Evolutionary conservation across 768 basidiomycete species (phyloP), one percentile per base, ranked within the genome.

Genomic region (Serendipita vermifera): DNA sequence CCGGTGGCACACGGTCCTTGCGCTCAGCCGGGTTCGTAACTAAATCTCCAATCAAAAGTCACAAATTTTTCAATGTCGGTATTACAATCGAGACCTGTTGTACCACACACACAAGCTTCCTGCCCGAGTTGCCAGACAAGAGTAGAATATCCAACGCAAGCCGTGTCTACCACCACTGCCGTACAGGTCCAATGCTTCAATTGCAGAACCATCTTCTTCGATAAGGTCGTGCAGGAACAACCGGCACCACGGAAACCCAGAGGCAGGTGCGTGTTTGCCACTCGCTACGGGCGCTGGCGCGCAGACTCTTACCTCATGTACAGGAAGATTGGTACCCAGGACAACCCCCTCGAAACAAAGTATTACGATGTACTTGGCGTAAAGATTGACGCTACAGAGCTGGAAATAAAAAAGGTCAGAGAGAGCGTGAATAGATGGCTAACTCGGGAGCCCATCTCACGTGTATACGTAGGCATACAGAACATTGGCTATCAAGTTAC

Each of bases 321-420:
- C 7, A 72, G 89, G 58, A 88, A 86, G 74, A 88, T 90, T 60
- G 89, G 89, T 1, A 87, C 89, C 15, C 87, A 92, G 66, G 87
- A 89, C 59, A 76, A 80, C 55, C 91, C 90, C 4, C 71, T 94
- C 33, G 90, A 94, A 64, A 91, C 85, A 0, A 82, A 77, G n/a
- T 93, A 92, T 69, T 94, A 93, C 63, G 89, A 94, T 65, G 75
- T 87, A 20, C 73, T 93, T 3, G 87, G 85, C 5, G 77, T 93
- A 1, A 68, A 83, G 0, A 74, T 85, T 15, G 77, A 80, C 59
- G 89, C 89, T 5, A 81, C 82, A 14, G 76, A 77, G 3, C 88
- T 90, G 15, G 90, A 93, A 48, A 76, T 94, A 66, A 93, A 93
- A 76, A 91, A 86, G 66, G n/a, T n/a, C n/a, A n/a, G n/a, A n/a